A percentile compares a stretch with the other conserved stretches of the same genome.
phyloP scores from a whole-genome alignment of 306 rosid species.

The Prosopis cineraria region DNA sequence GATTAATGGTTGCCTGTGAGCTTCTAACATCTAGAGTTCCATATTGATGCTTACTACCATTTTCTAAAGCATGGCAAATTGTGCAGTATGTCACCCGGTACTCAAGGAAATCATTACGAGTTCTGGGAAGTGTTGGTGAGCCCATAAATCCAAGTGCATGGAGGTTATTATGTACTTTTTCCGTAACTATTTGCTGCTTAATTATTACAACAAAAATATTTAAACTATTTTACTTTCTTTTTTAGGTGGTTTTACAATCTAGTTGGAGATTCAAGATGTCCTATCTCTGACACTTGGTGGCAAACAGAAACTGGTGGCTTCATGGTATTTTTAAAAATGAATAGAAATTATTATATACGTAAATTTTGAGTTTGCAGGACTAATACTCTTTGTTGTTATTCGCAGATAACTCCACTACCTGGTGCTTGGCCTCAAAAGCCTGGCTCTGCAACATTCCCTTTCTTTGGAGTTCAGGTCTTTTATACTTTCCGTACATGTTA shows the following conservation, averaged over 20 bases:
- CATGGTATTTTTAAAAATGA: constrained; percentile 57
- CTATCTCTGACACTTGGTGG: constrained; percentile 99
- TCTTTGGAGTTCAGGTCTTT: constrained; percentile 94
- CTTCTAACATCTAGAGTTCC: constrained; percentile 11
- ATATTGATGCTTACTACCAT: constrained; percentile 12
- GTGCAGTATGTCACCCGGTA: constrained; percentile 85
- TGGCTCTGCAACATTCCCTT: constrained; percentile 97
- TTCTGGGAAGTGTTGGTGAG: constrained; percentile 97
- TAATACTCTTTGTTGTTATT: constrained; percentile 32
- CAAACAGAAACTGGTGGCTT: constrained; percentile 99
- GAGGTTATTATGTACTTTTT: constrained; percentile 56
- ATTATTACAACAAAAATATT: background rate
- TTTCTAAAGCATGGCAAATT: constrained; percentile 9
- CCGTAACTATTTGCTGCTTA: constrained; percentile 2
- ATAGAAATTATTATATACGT: background rate
- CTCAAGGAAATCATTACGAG: constrained; percentile 87
- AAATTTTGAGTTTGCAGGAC: constrained; percentile 8
- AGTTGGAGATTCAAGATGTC: constrained; percentile 95
- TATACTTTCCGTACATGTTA: constrained; percentile 15
- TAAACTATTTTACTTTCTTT: constrained; percentile 28
- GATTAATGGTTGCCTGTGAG: background rate
- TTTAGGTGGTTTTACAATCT: constrained; percentile 92
- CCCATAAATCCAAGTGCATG: constrained; percentile 99
- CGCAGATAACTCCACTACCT: constrained; percentile 93
- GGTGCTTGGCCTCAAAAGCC: constrained; percentile 99